Percentiles rank a stretch among this genome's conserved stretches.
These are phyloP conservation scores for Trichoderma citrinoviride DNA, from an alignment of 2,329 filamentous ascomycete genomes.

Conservation along the genomic window DNA sequence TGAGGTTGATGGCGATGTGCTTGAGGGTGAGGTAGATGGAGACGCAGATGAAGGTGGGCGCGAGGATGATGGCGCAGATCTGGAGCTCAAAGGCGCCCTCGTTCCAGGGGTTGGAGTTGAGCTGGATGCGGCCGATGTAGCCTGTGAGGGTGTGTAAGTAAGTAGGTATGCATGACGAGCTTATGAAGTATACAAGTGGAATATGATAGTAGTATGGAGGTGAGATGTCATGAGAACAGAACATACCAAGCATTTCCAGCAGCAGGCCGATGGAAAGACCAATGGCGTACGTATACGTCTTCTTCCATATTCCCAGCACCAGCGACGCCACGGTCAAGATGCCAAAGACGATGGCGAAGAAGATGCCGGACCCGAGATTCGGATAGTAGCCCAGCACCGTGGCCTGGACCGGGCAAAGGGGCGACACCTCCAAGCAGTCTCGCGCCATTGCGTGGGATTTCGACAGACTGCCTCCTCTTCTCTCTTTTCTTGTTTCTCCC, in stretches of 20 bases:
- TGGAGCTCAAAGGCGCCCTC: conserved; percentile 54
- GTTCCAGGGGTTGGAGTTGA: conserved; percentile 56
- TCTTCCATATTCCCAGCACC: conserved; percentile 46
- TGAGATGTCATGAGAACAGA: neutral
- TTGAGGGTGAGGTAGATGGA: conserved; percentile 64
- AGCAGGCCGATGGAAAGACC: conserved; percentile 50
- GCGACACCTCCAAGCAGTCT: conserved; percentile 37
- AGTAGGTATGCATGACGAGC: too few species aligned
- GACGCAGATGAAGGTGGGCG: conserved; percentile 60
- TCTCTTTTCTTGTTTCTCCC: neutral
- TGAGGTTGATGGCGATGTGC: conserved; percentile 52
- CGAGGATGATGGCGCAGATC: conserved; percentile 58
- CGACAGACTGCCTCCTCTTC: neutral
- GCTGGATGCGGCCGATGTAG: conserved; percentile 51
- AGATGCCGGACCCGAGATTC: conserved; percentile 54
- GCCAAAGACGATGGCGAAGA: conserved; percentile 52
- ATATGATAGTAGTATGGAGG: neutral
- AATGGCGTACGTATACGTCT: conserved; percentile 54
- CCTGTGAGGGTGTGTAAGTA: conserved; percentile 36
- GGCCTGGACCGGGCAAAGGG: conserved; percentile 48
- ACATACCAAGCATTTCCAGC: conserved; percentile 51
- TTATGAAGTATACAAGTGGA: neutral
- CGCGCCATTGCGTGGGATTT: neutral
- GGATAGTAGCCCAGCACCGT: conserved; percentile 58
- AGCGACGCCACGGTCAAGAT: conserved; percentile 43